Conservation (phyloP, 345 rosid species). For the Pseudoturritis turrita region DNA sequence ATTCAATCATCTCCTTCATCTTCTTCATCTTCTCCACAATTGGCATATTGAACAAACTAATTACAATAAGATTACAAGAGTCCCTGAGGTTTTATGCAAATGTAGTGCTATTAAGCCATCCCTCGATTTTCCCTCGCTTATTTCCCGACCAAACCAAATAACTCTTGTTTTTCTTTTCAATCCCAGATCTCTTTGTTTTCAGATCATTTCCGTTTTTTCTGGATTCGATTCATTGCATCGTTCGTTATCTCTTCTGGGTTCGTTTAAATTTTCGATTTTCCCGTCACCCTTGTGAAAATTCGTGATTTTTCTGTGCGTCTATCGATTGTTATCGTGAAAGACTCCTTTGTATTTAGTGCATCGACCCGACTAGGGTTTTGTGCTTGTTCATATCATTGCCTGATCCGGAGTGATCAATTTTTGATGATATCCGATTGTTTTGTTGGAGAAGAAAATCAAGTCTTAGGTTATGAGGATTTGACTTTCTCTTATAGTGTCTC, state of each 20-base stretch:
- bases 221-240: constrained; percentile 9
- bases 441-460: constrained; percentile 9
- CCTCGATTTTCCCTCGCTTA: constrained; percentile 14
- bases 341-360: background rate
- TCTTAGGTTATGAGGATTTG: constrained; percentile 15
- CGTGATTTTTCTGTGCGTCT: background rate
- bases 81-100: constrained; percentile 9
- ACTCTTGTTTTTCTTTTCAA: background rate
- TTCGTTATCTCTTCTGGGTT: constrained; percentile 16
- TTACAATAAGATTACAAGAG: background rate
- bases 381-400: background rate
- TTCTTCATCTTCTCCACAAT: constrained; percentile 12
- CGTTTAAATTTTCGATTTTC: constrained; percentile 3
- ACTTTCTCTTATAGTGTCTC: constrained; percentile 14
- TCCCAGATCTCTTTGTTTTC: constrained; percentile 14
- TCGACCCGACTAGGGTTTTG: constrained; percentile 11
- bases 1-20: constrained; percentile 16
- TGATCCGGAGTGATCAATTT: constrained; percentile 4
- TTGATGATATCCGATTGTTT: background rate
- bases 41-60: constrained; percentile 6
- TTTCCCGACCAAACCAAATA: background rate
- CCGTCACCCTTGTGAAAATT: background rate
- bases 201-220: background rate
- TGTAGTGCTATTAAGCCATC: constrained; percentile 4
- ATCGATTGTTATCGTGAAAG: constrained; percentile 2